Percentiles rank a stretch among this genome's conserved stretches.
phyloP scores from a whole-genome alignment of 2,329 filamentous ascomycete genomes.

The Colletotrichum eleusines region DNA sequence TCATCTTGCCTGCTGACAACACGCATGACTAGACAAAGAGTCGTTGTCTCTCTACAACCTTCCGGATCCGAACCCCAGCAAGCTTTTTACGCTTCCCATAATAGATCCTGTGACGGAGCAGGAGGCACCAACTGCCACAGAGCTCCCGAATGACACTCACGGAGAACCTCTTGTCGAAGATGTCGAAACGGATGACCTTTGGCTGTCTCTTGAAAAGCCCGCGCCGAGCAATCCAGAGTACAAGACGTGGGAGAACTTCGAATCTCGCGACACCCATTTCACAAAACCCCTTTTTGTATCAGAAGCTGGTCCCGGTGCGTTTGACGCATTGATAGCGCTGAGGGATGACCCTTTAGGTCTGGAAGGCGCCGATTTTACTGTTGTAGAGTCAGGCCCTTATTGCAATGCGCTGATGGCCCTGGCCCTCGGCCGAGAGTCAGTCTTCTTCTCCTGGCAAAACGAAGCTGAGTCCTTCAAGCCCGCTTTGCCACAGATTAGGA shows the following conservation, averaged over 20 bases:
- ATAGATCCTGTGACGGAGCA: constrained; percentile 31
- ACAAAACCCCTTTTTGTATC: constrained; percentile 68
- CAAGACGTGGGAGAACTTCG: constrained; percentile 79
- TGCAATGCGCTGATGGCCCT: constrained; percentile 72
- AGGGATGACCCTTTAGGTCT: constrained; percentile 55
- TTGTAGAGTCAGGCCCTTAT: constrained; percentile 64
- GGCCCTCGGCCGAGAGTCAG: constrained; percentile 77
- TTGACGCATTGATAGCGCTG: constrained; percentile 71
- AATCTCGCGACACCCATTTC: constrained; percentile 54
- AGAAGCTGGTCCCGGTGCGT: constrained; percentile 74
- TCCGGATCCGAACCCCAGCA: constrained; percentile 44
- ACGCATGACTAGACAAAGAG: background rate
- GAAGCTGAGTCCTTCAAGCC: constrained; percentile 65
- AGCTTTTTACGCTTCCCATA: constrained; percentile 58
- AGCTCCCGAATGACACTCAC: constrained; percentile 25
- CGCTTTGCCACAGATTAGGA: constrained; percentile 59
- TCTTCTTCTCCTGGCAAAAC: constrained; percentile 74
- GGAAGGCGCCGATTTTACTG: constrained; percentile 53
- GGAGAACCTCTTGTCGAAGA: constrained; percentile 44
- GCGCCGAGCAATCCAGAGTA: constrained; percentile 56
- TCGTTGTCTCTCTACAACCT: constrained; percentile 33
- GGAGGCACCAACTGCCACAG: constrained; percentile 42
- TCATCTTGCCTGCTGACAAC: background rate
- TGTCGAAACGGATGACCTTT: constrained; percentile 54
- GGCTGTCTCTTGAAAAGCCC: constrained; percentile 58